Percentiles rank a stretch among this genome's conserved stretches.
Evolutionary conservation across 129 eudicot genomes (phyloP).

Genomic region (Escallonia herrerae): DNA sequence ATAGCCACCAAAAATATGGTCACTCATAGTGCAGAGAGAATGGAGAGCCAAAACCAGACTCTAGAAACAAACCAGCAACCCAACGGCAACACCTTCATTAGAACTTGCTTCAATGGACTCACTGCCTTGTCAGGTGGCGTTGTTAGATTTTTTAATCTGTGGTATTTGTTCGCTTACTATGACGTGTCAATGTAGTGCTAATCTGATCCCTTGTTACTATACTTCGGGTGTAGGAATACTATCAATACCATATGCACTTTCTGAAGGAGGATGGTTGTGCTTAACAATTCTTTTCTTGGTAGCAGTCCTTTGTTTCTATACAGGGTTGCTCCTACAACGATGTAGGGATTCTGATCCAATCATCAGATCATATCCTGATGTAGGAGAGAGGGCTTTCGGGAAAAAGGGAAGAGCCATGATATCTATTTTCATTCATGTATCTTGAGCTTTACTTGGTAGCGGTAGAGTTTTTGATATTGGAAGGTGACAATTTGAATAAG

Average conservation of each 20-base stretch:
- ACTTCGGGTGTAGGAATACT: constrained; percentile 46
- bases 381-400: constrained; percentile 66
- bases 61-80: constrained; percentile 20
- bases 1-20: constrained; percentile 19
- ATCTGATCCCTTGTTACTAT: constrained; percentile 1
- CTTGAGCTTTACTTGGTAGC: constrained; percentile 60
- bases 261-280: constrained; percentile 61
- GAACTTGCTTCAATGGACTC: constrained; percentile 64
- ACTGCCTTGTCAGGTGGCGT: constrained; percentile 47
- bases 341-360: constrained; percentile 47
- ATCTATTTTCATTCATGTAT: constrained; percentile 44
- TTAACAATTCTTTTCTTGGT: constrained; percentile 31
- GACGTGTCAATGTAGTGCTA: background rate
- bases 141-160: background rate
- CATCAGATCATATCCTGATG: constrained; percentile 51
- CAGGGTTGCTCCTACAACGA: constrained; percentile 40
- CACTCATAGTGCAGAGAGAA: constrained; percentile 21
- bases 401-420: constrained; percentile 36
- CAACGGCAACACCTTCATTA: constrained; percentile 48
- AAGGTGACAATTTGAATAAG: constrained; percentile 43
- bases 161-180: background rate
- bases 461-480: constrained; percentile 51
- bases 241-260: constrained; percentile 50
- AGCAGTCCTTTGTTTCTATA: constrained; percentile 46
- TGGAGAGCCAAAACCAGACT: constrained; percentile 37